Evolutionary conservation across 129 eudicot genomes (phyloP), one percentile per base, ranked within the genome.

Genomic region (Arctium minus): DNA sequence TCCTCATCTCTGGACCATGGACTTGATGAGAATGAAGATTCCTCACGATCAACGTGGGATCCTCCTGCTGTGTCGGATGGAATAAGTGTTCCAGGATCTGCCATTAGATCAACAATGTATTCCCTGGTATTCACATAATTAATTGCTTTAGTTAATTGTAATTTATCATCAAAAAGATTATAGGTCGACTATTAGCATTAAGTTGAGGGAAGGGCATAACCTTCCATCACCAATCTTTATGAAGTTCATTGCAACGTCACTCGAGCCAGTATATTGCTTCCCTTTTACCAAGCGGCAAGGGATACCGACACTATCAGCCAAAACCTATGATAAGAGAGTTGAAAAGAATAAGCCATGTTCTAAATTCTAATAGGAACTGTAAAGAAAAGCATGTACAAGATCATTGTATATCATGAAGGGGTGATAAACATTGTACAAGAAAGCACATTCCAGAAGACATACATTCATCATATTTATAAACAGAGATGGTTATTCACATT

Each of bases 271-370:
- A 69, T 90, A 90, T 82, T 91, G 94, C 40, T 91, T 92, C 67
- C 99, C 99, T 90, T 96, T 96, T 80, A 93, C 98, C 77, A 96
- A 82, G 42, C 95, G 91, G 82, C 97, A 96, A 72, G 98, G 97
- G 70, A 96, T 86, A 72, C 92, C 93, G 72, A 96, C 90, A 87
- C 90, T 91, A 77, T 96, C 99, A 79, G 99, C 95, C 91, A 96
- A 90, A 76, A 96, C 97, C 99, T 94, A 86, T 69, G 70, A 72
- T 68, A 27, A 79, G 35, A 48, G 8, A 73, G 50, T n/a, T 56
- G 13, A 74, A 17, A 46, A 32, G 1, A 27, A 70, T 32, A 44
- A 69, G 31, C 56, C 65, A 60, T n/a, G 46, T 77, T 30, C 5
- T 6, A 77, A 70, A 53, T 36, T 77, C 44, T 27, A 18, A 44